These are phyloP conservation scores for Trifolium dubium DNA, from an alignment of 306 rosid species.

Conservation along the genomic window DNA sequence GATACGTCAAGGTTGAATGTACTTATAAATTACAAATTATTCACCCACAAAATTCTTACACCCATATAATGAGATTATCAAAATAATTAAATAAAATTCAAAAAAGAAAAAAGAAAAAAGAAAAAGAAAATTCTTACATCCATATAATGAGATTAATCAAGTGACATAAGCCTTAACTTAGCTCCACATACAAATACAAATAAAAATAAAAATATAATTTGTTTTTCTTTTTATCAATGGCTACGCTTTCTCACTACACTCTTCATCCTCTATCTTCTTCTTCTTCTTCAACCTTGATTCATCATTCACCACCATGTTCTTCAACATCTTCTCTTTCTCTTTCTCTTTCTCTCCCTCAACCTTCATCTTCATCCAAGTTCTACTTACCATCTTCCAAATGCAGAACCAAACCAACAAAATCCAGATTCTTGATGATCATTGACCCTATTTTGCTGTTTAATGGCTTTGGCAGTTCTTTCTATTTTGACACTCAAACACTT, in stretches of 20 bases:
- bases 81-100: too few relatives aligned
- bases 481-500: constrained; percentile 81
- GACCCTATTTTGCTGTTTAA: constrained; percentile 65
- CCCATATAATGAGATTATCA: too few relatives aligned
- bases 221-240: constrained; percentile 59
- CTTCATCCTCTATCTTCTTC: constrained; percentile 55
- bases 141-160: too few relatives aligned
- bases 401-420: constrained; percentile 49
- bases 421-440: constrained; percentile 51
- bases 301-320: constrained; percentile 38
- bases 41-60: too few relatives aligned
- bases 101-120: too few relatives aligned
- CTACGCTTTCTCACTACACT: constrained; percentile 55
- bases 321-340: constrained; percentile 48
- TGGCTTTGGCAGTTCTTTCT: constrained; percentile 54
- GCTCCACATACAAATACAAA: constrained; percentile 36
- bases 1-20: too few relatives aligned
- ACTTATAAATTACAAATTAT: too few relatives aligned
- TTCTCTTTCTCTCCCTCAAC: constrained; percentile 52
- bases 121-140: too few relatives aligned
- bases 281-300: constrained; percentile 36
- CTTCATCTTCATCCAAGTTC: constrained; percentile 41
- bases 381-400: constrained; percentile 41
- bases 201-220: neutral
- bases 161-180: neutral